A percentile compares a stretch with the other conserved stretches of the same genome.
phyloP scores from a whole-genome alignment of 495 filamentous ascomycete species.

The Coniosporium apollinis region DNA sequence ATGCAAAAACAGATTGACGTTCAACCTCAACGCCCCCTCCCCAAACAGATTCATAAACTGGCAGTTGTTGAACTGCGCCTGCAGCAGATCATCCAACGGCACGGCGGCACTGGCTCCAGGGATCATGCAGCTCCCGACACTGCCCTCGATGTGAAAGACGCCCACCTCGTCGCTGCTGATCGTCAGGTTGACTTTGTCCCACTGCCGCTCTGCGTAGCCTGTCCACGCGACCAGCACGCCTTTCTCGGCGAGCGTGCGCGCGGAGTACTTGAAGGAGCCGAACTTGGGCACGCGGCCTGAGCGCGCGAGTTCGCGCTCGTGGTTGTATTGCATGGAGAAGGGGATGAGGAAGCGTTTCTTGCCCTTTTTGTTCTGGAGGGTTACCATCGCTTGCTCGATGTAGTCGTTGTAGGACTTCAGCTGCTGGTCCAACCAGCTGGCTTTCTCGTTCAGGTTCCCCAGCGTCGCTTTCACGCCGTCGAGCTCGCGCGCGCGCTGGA shows the following conservation, averaged over 20 bases:
- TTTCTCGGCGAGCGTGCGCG: slow-evolving; percentile 74
- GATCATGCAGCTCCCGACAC: slow-evolving; percentile 84
- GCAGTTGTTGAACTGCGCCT: slow-evolving; percentile 91
- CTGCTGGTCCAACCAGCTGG: slow-evolving; percentile 80
- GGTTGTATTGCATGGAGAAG: slow-evolving; percentile 97
- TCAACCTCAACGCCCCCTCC: slow-evolving; percentile 45
- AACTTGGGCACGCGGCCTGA: slow-evolving; percentile 89
- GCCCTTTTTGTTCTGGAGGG: slow-evolving; percentile 94
- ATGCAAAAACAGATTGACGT: slow-evolving; percentile 92
- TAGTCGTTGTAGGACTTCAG: slow-evolving; percentile 97
- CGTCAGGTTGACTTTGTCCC: slow-evolving; percentile 81
- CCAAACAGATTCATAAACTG: slow-evolving; percentile 83
- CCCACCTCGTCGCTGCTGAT: slow-evolving; percentile 91
- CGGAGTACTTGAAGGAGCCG: slow-evolving; percentile 91
- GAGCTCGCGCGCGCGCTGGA: slow-evolving; percentile 78
- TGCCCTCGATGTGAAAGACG: slow-evolving; percentile 83
- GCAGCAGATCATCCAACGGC: slow-evolving; percentile 81
- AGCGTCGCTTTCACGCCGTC: slow-evolving; percentile 79
- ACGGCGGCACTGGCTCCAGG: slow-evolving; percentile 73
- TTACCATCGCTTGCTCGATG: slow-evolving; percentile 96
- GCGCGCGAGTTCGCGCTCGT: slow-evolving; percentile 85
- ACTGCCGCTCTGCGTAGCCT: slow-evolving; percentile 71
- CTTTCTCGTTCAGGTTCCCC: slow-evolving; percentile 74
- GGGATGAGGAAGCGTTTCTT: slow-evolving; percentile 90
- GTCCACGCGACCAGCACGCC: slow-evolving; percentile 82